Conservation (phyloP, 371 early-diverging fungal species). For the Chytridium lagenaria region DNA sequence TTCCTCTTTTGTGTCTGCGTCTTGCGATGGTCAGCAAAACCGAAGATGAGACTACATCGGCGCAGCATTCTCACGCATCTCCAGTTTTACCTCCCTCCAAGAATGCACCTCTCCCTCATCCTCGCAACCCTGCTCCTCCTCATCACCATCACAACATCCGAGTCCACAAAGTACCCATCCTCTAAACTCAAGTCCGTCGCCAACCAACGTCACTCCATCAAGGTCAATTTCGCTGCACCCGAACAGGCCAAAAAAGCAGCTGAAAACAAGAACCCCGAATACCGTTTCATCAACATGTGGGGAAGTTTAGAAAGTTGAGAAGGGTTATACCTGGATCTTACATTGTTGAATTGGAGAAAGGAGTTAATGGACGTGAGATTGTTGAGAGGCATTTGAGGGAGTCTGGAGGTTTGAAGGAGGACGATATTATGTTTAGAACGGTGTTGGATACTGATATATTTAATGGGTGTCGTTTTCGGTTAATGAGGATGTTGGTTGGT, state of each 20-base stretch:
- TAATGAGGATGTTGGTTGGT: constrained; percentile 18
- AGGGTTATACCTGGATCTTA: constrained; percentile 8
- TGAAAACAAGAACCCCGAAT: not conserved
- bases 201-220: too few relatives aligned
- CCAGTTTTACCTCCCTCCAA: too few relatives aligned
- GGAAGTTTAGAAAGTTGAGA: not conserved
- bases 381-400: not conserved
- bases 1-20: too few relatives aligned
- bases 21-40: too few relatives aligned
- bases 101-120: too few relatives aligned
- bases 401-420: constrained; percentile 2
- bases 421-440: constrained; percentile 8
- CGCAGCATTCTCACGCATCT: too few relatives aligned
- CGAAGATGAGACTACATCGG: too few relatives aligned
- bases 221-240: not conserved
- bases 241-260: not conserved
- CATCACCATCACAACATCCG: too few relatives aligned
- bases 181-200: not conserved
- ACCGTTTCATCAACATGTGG: not conserved
- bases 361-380: not conserved
- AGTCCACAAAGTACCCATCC: not conserved
- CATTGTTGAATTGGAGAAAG: constrained; percentile 10
- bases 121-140: too few relatives aligned
- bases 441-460: not conserved
- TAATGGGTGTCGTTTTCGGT: constrained; percentile 15